phyloP scores from a whole-genome alignment of 2,329 filamentous ascomycete genomes.

The Fusarium hostae region DNA sequence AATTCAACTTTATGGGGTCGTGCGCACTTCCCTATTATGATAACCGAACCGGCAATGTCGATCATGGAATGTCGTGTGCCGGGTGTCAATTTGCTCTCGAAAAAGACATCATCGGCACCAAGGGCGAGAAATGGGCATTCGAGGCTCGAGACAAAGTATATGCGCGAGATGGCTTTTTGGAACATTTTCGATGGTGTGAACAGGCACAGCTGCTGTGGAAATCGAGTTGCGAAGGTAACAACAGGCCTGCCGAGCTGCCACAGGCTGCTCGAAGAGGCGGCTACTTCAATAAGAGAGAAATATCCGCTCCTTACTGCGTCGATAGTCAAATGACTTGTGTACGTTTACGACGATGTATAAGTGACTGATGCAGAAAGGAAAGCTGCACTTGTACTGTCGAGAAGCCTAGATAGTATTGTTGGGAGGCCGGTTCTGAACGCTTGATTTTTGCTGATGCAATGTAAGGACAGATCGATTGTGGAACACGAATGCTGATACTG shows the following conservation, averaged over 20 bases:
- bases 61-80: background rate
- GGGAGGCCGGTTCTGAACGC: too few relatives aligned
- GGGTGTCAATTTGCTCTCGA: constrained; percentile 1
- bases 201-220: background rate
- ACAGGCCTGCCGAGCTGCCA: background rate
- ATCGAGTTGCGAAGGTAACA: background rate
- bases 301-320: too few relatives aligned
- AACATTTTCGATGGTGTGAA: background rate
- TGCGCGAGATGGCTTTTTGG: background rate
- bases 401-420: too few relatives aligned
- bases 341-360: too few relatives aligned
- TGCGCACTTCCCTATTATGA: background rate
- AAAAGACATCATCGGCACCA: background rate
- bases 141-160: background rate
- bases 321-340: too few relatives aligned
- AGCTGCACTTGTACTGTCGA: too few relatives aligned
- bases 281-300: background rate
- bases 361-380: too few relatives aligned
- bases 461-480: too few relatives aligned
- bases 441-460: too few relatives aligned
- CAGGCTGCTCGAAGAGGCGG: background rate
- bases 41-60: background rate
- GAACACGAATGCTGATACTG: too few relatives aligned
- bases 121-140: background rate
- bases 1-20: background rate